These are phyloP conservation scores for Myxozyma lipomycoides DNA, from an alignment of 805 yeast species.

Conservation along the genomic window DNA sequence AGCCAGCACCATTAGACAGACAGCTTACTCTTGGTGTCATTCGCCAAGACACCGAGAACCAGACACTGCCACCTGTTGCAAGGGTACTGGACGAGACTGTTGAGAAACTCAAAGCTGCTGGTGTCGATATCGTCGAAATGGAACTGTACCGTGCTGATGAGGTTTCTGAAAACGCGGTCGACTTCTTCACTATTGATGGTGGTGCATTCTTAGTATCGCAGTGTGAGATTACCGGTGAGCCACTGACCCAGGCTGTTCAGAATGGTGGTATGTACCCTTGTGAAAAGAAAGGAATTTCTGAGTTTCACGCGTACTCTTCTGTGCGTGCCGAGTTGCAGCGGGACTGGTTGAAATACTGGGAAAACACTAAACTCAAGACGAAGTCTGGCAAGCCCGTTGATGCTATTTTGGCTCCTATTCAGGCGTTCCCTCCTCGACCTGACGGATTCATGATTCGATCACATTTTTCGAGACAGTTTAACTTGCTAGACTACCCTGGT, in stretches of 20 bases:
- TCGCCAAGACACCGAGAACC: constrained; percentile 41
- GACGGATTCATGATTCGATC: constrained; percentile 26
- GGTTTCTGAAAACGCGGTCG: constrained; percentile 26
- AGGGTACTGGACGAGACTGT: constrained; percentile 52
- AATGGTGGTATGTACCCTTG: constrained; percentile 27
- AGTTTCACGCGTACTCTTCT: constrained; percentile 23
- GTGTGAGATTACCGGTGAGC: constrained; percentile 24
- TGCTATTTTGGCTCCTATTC: constrained; percentile 25
- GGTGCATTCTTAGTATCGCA: constrained; percentile 21
- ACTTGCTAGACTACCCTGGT: constrained; percentile 25
- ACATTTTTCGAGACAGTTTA: constrained; percentile 26
- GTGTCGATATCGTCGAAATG: constrained; percentile 49
- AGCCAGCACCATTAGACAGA: constrained; percentile 29
- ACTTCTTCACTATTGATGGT: constrained; percentile 25
- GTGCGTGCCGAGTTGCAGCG: constrained; percentile 25
- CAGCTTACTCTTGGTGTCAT: constrained; percentile 26
- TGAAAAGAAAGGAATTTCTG: constrained; percentile 20
- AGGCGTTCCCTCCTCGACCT: constrained; percentile 25
- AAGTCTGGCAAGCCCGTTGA: constrained; percentile 25
- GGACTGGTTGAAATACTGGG: constrained; percentile 27
- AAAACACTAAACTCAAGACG: constrained; percentile 16
- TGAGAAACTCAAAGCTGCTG: constrained; percentile 53
- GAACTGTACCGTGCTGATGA: constrained; percentile 20
- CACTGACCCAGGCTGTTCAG: constrained; percentile 21
- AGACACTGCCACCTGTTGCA: constrained; percentile 56